phyloP scores from a whole-genome alignment of 1,139 yeast species.

The Oligophagozyma castellii region DNA sequence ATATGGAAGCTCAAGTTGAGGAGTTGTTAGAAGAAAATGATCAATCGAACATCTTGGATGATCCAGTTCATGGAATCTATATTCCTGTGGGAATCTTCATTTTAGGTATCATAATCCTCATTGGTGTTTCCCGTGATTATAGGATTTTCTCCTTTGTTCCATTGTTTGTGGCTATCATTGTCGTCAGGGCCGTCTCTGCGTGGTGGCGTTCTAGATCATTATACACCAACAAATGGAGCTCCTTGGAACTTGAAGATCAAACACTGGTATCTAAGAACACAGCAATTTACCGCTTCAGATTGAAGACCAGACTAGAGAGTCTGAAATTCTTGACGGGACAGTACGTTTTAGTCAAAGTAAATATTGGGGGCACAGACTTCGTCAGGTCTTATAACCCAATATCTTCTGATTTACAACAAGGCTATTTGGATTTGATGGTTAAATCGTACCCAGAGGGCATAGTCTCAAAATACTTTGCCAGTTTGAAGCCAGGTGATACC shows the following conservation, averaged over 20 bases:
- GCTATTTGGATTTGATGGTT: slow-evolving; percentile 61
- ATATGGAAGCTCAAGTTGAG: background rate
- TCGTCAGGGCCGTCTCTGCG: slow-evolving; percentile 36
- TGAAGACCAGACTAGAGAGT: slow-evolving; percentile 45
- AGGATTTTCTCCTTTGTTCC: slow-evolving; percentile 33
- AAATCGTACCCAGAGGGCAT: slow-evolving; percentile 59
- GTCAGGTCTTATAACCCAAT: slow-evolving; percentile 65
- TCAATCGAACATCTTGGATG: slow-evolving; percentile 33
- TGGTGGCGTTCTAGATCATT: slow-evolving; percentile 33
- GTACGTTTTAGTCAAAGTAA: slow-evolving; percentile 44
- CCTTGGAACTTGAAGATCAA: slow-evolving; percentile 56
- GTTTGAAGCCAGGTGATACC: slow-evolving; percentile 46
- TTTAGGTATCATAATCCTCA: slow-evolving; percentile 48
- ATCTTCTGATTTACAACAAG: slow-evolving; percentile 52
- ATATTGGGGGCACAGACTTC: slow-evolving; percentile 44
- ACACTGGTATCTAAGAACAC: slow-evolving; percentile 54
- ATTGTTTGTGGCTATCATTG: slow-evolving; percentile 24
- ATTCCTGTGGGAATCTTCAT: slow-evolving; percentile 51
- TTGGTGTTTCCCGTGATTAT: slow-evolving; percentile 27
- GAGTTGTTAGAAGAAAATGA: slow-evolving; percentile 20
- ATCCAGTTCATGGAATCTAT: slow-evolving; percentile 59
- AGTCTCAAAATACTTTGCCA: slow-evolving; percentile 53
- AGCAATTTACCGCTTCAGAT: slow-evolving; percentile 60
- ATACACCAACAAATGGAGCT: slow-evolving; percentile 41
- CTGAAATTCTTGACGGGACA: slow-evolving; percentile 62